Base-by-base conservation (phyloP, 805 yeast genomes). In the Dipodascopsis tothii region DNA sequence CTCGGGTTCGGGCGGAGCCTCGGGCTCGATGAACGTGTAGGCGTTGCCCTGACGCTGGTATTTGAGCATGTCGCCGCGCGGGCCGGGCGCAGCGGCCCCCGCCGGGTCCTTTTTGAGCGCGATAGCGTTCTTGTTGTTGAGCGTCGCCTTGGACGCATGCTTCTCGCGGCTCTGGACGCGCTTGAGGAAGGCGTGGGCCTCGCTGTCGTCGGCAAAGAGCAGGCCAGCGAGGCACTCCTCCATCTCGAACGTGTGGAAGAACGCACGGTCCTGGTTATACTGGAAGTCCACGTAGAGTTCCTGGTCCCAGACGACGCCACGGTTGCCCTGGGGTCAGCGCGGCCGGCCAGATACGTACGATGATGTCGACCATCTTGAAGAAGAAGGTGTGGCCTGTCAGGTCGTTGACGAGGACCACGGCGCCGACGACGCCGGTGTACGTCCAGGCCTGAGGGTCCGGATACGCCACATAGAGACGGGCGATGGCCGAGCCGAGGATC, bases 291-390 rank as follows among this genome's bases (percentile, higher is more conserved):
- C 80, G 57, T 84, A 90, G 39, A 92, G 65, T 63, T 92, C 98
- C 63, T 92, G 98, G 63, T 92, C 98, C 98, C 98, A 92, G 0
- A 92, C 53, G 0, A 92, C 95, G 28, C 97, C 97, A 34, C 82
- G 69, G 49, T 78, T 74, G 4, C 94, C 95, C 32, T 70, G 59
- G 2, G 23, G 16, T 9, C 11, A 33, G 17, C 22, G 25, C 11
- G 4, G 7, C 20, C 6, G 17, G 35, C 27, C 22, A 16, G 4
- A 11, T 30, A 37, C 50, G 22, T 32, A 52, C 58, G 28, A 60
- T 56, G 25, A 90, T 78, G 58, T 92, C 98, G 4, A 92, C 94
- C 41, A 92, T 61, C 61, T 92, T 92, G 37, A 92, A 70, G 62
- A 87, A 92, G 58, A 84, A 87, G 0, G 96, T 86, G 62, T 90